Base-by-base conservation (phyloP, 2,329 filamentous ascomycete genomes). In the Sporothrix luriei region DNA sequence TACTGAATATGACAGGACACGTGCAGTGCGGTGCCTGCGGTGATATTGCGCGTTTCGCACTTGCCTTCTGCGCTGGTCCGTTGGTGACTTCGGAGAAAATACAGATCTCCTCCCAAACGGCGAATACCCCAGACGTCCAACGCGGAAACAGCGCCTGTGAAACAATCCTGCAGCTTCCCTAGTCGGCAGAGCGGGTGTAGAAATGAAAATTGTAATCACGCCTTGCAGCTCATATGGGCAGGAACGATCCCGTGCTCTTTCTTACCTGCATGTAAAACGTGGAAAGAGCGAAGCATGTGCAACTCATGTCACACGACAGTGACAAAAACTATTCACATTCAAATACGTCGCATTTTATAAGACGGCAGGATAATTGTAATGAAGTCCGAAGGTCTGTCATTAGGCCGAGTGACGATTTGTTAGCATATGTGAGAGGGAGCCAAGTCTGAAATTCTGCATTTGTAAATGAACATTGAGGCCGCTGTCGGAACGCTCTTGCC, bases 401-500 rank as follows among this genome's bases (percentile, higher is more conserved):
- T 16, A 51, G 46, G 1, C 24, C 61, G 61, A 49, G 61, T 33
- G 16, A 29, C 43, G 38, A 62, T 40, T 59, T 40, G 40, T 26
- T 21, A 62, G 40, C 14, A 48, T 9, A n/a, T 5, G 24, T 49
- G 61, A 64, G 16, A 59, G 7, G 29, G 38, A 10, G 10, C 1
- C 48, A 21, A 21, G n/a, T 21, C 19, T 7, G 19, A 49, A 16
- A 21, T 9, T 49, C 2, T 10, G 48, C 48, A 49, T 49, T 49
- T 49, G 48, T 49, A 49, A 21, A 59, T 40, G 26, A 40, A 59
- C 38, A 51, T 24, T n/a, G 33, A 43, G 49, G 29, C 62, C 64
- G 64, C 64, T 66, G 48, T 66, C 64, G 64, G 64, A 66, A 48
- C 24, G 62, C 40, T 10, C 16, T 52, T 38, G 26, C 24, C 38